Evolutionary conservation across 2,329 filamentous ascomycete species (phyloP).

Genomic region (Alternaria solani): DNA sequence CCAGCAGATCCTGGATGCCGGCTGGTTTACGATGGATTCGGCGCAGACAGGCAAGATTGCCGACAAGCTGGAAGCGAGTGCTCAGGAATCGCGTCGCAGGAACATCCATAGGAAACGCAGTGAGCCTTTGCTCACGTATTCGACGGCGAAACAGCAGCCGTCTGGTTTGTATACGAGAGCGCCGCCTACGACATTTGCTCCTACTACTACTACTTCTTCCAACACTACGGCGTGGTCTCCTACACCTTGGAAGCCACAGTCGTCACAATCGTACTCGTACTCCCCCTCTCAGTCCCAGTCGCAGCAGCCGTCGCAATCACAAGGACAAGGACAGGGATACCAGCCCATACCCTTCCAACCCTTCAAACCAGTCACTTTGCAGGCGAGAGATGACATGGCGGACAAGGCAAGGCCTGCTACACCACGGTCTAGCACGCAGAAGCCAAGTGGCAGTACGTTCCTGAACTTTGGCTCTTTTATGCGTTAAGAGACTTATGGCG

Average conservation of each 20-base stretch:
- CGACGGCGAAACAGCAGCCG: not conserved
- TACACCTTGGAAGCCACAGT: not conserved
- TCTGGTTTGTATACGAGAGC: not conserved
- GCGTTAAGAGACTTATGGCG: not conserved
- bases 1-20: constrained; percentile 9
- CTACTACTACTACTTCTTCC: not conserved
- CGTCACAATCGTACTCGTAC: not conserved
- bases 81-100: not conserved
- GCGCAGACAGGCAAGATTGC: constrained; percentile 5
- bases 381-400: not conserved
- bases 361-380: not conserved
- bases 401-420: not conserved
- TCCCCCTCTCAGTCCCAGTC: not conserved
- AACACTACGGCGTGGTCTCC: not conserved
- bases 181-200: not conserved
- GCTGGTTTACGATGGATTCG: constrained; percentile 11
- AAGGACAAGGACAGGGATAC: not conserved
- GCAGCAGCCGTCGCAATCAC: not conserved
- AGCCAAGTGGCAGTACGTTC: constrained; percentile 7
- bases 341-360: constrained; percentile 8
- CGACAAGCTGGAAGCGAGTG: not conserved
- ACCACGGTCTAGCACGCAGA: constrained; percentile 3
- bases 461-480: constrained; percentile 16
- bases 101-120: constrained; percentile 7
- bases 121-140: constrained; percentile 1